Evolutionary conservation across 495 filamentous ascomycete genomes (phyloP).

Genomic region (Xylaria bambusicola): DNA sequence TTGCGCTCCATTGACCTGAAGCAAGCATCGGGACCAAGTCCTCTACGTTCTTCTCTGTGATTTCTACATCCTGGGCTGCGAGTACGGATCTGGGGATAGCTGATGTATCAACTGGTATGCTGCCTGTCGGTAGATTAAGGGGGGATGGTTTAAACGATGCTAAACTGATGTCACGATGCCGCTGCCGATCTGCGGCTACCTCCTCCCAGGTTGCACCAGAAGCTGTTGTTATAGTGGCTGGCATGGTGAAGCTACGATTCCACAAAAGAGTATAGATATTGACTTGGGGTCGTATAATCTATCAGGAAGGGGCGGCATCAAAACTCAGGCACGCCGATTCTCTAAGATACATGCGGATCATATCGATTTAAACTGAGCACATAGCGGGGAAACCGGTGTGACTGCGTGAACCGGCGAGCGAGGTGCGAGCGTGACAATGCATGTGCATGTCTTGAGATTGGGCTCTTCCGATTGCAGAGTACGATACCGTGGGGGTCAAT

Average conservation of each 20-base stretch:
- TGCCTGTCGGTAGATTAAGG: slow-evolving; percentile 34
- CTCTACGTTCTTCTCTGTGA: slow-evolving; percentile 54
- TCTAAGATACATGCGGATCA: no score
- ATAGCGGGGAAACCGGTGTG: background rate
- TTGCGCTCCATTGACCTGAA: slow-evolving; percentile 38
- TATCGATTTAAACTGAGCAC: background rate
- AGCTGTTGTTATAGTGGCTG: slow-evolving; percentile 38
- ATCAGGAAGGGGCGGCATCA: no score
- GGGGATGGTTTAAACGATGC: slow-evolving; percentile 33
- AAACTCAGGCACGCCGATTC: no score
- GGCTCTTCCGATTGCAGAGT: background rate
- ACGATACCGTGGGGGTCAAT: slow-evolving; percentile 2
- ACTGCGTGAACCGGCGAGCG: background rate
- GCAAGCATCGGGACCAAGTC: slow-evolving; percentile 42
- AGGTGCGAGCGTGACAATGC: background rate
- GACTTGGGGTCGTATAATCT: no score
- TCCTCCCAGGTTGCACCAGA: slow-evolving; percentile 48
- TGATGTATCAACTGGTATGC: slow-evolving; percentile 46
- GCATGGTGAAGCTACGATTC: slow-evolving; percentile 13
- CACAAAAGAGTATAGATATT: background rate
- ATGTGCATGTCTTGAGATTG: background rate
- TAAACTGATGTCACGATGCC: slow-evolving; percentile 48
- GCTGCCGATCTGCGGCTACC: slow-evolving; percentile 45
- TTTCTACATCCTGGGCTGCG: slow-evolving; percentile 50
- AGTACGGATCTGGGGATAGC: slow-evolving; percentile 46